These are phyloP conservation scores for Euphorbia neoarborescens DNA, from an alignment of 441 rosid genomes.

Conservation along the genomic window DNA sequence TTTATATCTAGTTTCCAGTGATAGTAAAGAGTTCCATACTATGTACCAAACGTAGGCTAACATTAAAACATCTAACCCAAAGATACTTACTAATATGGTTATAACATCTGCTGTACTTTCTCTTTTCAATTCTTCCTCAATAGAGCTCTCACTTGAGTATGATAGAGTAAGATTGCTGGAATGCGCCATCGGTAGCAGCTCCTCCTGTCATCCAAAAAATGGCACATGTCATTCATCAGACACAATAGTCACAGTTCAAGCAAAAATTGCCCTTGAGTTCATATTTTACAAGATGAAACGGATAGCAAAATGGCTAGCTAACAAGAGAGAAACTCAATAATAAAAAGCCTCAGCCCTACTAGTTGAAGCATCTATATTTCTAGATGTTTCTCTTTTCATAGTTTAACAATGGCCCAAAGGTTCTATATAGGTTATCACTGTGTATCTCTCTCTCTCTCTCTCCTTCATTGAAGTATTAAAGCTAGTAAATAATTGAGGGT, in stretches of 20 bases:
- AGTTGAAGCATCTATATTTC: neutral
- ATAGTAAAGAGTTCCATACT: neutral
- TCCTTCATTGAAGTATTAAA: neutral
- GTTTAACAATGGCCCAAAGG: neutral
- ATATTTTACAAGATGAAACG: neutral
- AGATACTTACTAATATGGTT: constrained; percentile 57
- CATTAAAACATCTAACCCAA: constrained; percentile 2
- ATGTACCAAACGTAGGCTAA: neutral
- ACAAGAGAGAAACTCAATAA: neutral
- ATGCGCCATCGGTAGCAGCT: constrained; percentile 63
- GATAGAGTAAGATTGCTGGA: constrained; percentile 62
- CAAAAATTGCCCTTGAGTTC: neutral
- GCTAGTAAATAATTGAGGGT: no score
- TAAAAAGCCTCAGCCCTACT: neutral
- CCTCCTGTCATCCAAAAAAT: constrained; percentile 44
- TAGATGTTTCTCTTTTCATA: neutral
- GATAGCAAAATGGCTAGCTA: neutral
- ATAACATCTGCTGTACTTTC: constrained; percentile 89
- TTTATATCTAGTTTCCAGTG: neutral
- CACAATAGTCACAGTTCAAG: constrained; percentile 5
- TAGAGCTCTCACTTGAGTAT: constrained; percentile 86
- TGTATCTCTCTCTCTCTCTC: neutral
- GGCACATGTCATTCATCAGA: neutral
- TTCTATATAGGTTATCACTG: neutral
- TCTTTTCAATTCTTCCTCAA: constrained; percentile 91